A percentile compares a stretch with the other conserved stretches of the same genome.
These are phyloP conservation scores for Alternaria hordeiaustralica DNA, from an alignment of 2,329 filamentous ascomycete species.

Conservation along the genomic window DNA sequence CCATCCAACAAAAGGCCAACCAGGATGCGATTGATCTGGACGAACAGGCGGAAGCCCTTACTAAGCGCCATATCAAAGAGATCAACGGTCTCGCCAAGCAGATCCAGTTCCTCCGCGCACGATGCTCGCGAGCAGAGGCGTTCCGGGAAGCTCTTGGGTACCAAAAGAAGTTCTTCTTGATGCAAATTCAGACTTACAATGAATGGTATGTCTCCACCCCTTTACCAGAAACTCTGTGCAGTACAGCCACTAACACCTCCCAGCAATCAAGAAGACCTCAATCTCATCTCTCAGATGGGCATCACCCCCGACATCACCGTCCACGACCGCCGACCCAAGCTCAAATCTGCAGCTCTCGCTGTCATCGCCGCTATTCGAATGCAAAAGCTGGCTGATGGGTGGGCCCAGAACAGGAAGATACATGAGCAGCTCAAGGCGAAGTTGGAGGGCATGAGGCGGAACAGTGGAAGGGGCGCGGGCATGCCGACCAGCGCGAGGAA, in stretches of 20 bases:
- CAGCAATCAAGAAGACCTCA: constrained; percentile 91
- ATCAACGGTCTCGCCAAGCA: constrained; percentile 84
- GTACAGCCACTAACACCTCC: constrained; percentile 21
- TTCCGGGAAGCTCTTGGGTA: constrained; percentile 82
- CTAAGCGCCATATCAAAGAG: constrained; percentile 75
- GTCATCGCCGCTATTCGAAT: constrained; percentile 61
- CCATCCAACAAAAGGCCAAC: constrained; percentile 36
- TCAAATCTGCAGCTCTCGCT: constrained; percentile 57
- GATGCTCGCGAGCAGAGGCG: constrained; percentile 78
- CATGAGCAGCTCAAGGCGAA: constrained; percentile 55
- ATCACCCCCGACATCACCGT: constrained; percentile 61
- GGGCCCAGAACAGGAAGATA: constrained; percentile 59
- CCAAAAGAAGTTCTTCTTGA: constrained; percentile 82
- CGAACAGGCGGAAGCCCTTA: constrained; percentile 65
- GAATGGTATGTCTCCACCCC: constrained; percentile 74
- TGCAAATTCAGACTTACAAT: constrained; percentile 82
- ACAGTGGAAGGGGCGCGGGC: constrained; percentile 26
- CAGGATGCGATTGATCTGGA: constrained; percentile 41
- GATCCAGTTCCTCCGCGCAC: constrained; percentile 87
- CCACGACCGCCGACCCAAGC: constrained; percentile 52
- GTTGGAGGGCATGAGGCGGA: constrained; percentile 53
- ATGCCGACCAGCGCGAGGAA: constrained; percentile 50
- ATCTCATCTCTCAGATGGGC: constrained; percentile 83
- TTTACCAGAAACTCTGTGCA: neutral
- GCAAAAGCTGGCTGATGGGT: constrained; percentile 56